phyloP scores from a whole-genome alignment of 1,284 basidiomycete species.

The Puccinia hordei region DNA sequence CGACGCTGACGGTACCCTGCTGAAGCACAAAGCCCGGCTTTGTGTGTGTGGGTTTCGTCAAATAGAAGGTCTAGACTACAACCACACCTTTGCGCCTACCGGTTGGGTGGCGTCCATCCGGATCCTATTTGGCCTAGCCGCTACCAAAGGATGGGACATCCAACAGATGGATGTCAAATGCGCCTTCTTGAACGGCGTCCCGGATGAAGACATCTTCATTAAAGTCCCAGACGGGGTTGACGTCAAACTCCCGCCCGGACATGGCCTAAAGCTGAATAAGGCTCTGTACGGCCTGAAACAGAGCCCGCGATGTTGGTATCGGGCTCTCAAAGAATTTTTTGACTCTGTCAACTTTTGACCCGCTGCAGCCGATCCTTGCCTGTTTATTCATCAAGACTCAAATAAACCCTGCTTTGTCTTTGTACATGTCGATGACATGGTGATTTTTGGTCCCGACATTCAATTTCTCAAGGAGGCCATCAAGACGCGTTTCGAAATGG shows the following conservation, averaged over 20 bases:
- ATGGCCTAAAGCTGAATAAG: neutral
- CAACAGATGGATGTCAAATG: constrained; percentile 31
- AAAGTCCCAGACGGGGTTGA: neutral
- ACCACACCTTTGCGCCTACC: constrained; percentile 22
- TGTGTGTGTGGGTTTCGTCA: constrained; percentile 5
- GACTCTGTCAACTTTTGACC: neutral
- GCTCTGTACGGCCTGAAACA: constrained; percentile 28
- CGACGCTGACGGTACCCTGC: neutral
- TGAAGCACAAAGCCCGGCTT: neutral
- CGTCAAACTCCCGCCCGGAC: neutral
- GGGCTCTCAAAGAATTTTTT: neutral
- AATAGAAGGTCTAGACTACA: constrained; percentile 15
- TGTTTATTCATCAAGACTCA: neutral
- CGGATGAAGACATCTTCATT: constrained; percentile 14
- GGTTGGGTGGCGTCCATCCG: neutral
- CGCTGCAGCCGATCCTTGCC: neutral
- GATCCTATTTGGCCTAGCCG: neutral
- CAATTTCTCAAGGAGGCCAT: neutral
- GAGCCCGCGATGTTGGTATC: constrained; percentile 17
- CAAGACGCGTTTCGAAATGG: constrained; percentile 11
- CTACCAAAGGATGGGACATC: neutral
- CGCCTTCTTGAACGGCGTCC: neutral
- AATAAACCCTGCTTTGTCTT: neutral
- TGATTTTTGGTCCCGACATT: neutral
- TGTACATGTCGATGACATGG: constrained; percentile 8